These are phyloP conservation scores for Penicillium macrosclerotiorum DNA, from an alignment of 495 filamentous ascomycete genomes.

Conservation along the genomic window DNA sequence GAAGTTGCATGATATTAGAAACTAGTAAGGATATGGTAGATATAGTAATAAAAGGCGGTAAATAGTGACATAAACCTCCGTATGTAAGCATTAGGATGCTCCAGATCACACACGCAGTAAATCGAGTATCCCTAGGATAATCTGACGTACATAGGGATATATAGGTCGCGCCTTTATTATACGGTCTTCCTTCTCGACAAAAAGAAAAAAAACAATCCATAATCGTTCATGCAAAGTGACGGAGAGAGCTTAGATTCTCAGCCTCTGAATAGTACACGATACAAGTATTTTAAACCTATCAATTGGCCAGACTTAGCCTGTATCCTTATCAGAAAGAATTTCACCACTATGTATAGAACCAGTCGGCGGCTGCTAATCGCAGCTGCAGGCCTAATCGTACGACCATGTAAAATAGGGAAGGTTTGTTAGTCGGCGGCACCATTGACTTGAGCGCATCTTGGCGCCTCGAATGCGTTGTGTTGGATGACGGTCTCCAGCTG, in stretches of 20 bases:
- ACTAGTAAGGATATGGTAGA: no score
- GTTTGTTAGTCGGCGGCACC: conserved; percentile 1
- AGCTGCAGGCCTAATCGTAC: not conserved
- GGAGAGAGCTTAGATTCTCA: not conserved
- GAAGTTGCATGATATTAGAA: no score
- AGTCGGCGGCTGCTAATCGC: conserved; percentile 4
- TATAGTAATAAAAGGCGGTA: no score
- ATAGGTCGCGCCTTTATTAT: no score
- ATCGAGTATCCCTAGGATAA: no score
- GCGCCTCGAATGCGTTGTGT: conserved; percentile 1
- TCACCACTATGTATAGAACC: conserved; percentile 8
- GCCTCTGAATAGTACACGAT: not conserved
- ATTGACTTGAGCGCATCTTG: conserved; percentile 11
- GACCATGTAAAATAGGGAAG: conserved; percentile 1
- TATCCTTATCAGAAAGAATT: conserved; percentile 1
- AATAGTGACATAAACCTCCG: no score
- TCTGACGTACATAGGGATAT: no score
- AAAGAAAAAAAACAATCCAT: no score
- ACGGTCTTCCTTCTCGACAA: no score
- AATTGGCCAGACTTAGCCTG: conserved; percentile 8
- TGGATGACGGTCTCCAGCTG: conserved; percentile 3
- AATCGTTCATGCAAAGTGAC: conserved; percentile 2
- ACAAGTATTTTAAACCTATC: conserved; percentile 4
- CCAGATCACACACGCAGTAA: no score
- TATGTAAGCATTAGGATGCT: no score